Evolutionary conservation across 345 rosid species (phyloP).

Genomic region (Microcos paniculata): DNA sequence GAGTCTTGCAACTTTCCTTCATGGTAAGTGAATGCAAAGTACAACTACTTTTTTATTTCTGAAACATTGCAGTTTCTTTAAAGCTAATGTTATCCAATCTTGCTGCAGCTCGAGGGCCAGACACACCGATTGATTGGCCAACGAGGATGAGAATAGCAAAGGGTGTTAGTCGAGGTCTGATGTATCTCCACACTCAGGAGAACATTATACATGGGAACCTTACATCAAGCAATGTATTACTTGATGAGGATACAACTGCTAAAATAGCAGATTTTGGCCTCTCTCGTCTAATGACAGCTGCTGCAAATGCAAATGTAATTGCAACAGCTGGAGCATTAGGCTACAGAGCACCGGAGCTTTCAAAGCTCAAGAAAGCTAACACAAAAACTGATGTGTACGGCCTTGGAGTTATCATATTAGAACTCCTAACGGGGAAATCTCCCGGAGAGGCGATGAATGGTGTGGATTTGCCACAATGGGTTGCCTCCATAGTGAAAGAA

Average conservation of each 20-base stretch:
- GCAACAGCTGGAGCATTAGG: constrained; percentile 85
- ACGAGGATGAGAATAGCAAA: constrained; percentile 68
- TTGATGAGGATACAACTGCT: constrained; percentile 53
- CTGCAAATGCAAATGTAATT: constrained; percentile 75
- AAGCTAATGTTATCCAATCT: neutral
- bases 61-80: neutral
- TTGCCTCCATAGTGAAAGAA: constrained; percentile 88
- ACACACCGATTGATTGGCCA: constrained; percentile 65
- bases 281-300: constrained; percentile 68
- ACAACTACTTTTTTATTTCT: neutral
- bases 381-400: constrained; percentile 81
- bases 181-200: constrained; percentile 66
- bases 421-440: constrained; percentile 88
- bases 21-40: constrained; percentile 46
- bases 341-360: constrained; percentile 90
- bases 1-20: constrained; percentile 84
- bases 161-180: constrained; percentile 67
- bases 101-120: constrained; percentile 77
- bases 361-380: constrained; percentile 80
- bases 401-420: constrained; percentile 80
- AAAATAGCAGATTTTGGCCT: constrained; percentile 78
- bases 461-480: constrained; percentile 93
- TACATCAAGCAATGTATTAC: constrained; percentile 73
- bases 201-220: constrained; percentile 81
- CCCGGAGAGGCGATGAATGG: constrained; percentile 79